Evolutionary conservation across 139 green algal species (phyloP).

Genomic region (Chlamydomonas applanata): DNA sequence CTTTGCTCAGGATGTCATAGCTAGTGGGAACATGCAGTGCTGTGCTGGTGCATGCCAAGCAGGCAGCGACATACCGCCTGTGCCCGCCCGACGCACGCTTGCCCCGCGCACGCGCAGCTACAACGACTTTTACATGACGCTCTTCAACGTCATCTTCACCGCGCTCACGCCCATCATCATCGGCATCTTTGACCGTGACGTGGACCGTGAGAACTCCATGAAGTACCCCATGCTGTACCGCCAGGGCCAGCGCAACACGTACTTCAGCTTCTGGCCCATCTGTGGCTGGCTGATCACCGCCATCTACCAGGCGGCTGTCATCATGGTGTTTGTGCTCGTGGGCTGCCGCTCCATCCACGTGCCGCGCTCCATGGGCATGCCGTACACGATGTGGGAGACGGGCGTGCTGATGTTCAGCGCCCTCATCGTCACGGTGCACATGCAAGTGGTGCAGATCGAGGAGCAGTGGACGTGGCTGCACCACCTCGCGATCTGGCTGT

Average conservation of each 20-base stretch:
- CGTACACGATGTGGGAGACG: slow-evolving; percentile 47
- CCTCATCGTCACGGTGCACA: slow-evolving; percentile 67
- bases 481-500: slow-evolving; percentile 63
- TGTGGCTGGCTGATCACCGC: slow-evolving; percentile 53
- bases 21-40: slow-evolving; percentile 10
- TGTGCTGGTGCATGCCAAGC: neutral
- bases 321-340: slow-evolving; percentile 46
- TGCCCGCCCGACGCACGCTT: too few relatives aligned
- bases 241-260: slow-evolving; percentile 61
- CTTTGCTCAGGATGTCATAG: neutral
- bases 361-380: slow-evolving; percentile 18
- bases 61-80: neutral
- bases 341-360: slow-evolving; percentile 10
- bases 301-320: slow-evolving; percentile 48
- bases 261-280: slow-evolving; percentile 60
- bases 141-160: slow-evolving; percentile 80
- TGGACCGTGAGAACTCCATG: slow-evolving; percentile 46
- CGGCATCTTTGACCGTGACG: slow-evolving; percentile 67
- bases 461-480: slow-evolving; percentile 68
- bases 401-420: slow-evolving; percentile 63
- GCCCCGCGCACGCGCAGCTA: slow-evolving; percentile 37
- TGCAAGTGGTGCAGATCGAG: slow-evolving; percentile 44
- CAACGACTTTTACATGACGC: slow-evolving; percentile 66
- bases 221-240: slow-evolving; percentile 55
- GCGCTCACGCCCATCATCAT: slow-evolving; percentile 59